Base-by-base conservation (phyloP, 176 grass and related monocot species). In the Musa troglodytarum region DNA sequence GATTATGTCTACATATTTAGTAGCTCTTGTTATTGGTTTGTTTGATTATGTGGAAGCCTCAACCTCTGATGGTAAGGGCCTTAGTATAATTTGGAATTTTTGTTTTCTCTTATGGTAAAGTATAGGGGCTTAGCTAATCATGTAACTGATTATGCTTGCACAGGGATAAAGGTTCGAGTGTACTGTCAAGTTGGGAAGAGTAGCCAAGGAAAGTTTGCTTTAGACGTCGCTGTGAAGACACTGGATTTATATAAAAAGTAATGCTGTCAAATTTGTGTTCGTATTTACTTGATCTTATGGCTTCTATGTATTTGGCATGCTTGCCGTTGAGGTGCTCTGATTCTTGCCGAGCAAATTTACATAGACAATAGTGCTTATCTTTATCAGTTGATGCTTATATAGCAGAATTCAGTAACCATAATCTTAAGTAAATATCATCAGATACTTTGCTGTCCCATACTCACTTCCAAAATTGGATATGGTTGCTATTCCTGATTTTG, bases 1-100 rank as follows among this genome's bases (percentile, higher is more conserved):
- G 50, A 91, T 97, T 86, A 97, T 97, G 94, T 97, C 94, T 49
- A 97, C 94, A 62, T 97, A 97, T 82, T 80, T 96, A 67, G 87
- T 92, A 63, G 92, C 88, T 53, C 74, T 93, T 83, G 87, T 97
- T 86, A 83, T 97, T 83, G 93, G 93, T 59, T 81, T 88, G 65
- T 93, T 97, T 53, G 93, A 97, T 69, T 90, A 93, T 53, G 79
- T 97, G 70, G 93, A 97, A 88, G 90, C 71, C 81, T 84, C 80
- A 43, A 85, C 93, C 24, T 63, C 77, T 69, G 88, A 97, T 83
- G 93, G 93, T 97, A 91, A 69, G 56, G 25, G n/a, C 76, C 58
- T 50, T 80, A 72, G 16, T 22, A 14, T 74, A 76, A 77, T 79
- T 68, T 80, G 75, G 78, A 54, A 50, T 75, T 73, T 15, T 43